Conservation (phyloP, 441 rosid species). For the Gossypium gossypioides region DNA sequence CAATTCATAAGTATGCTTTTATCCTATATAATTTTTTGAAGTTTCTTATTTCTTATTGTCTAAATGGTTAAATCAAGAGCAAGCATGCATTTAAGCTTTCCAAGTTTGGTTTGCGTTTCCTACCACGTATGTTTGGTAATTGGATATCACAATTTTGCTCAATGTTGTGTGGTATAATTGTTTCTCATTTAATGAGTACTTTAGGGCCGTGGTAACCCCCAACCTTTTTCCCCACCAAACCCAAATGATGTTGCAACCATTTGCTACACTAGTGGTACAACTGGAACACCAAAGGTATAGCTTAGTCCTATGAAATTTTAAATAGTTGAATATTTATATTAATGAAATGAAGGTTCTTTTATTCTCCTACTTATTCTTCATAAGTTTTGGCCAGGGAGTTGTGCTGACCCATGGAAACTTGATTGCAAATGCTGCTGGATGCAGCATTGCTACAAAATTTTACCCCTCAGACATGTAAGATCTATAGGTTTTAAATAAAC, state of each 20-base stretch:
- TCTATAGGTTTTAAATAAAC: constrained; percentile 8
- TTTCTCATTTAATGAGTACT: constrained; percentile 27
- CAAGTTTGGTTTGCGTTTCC: background rate
- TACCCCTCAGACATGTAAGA: constrained; percentile 86
- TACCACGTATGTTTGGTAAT: background rate
- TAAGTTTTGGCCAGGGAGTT: constrained; percentile 59
- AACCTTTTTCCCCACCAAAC: constrained; percentile 66
- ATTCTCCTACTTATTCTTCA: constrained; percentile 9
- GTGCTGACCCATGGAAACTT: constrained; percentile 80
- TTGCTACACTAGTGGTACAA: constrained; percentile 96
- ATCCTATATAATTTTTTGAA: background rate
- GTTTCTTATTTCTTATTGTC: too few relatives aligned
- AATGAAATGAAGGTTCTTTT: background rate
- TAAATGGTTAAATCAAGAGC: background rate
- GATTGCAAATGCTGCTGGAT: constrained; percentile 83
- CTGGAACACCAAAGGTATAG: constrained; percentile 93
- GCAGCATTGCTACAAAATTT: constrained; percentile 34
- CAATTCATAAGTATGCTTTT: background rate
- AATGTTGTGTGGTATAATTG: constrained; percentile 5
- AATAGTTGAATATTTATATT: constrained; percentile 6
- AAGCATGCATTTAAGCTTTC: background rate
- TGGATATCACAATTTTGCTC: background rate
- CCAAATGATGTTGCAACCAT: constrained; percentile 87
- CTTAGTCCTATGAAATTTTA: constrained; percentile 11
- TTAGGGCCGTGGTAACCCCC: constrained; percentile 82